Base-by-base conservation (phyloP, 139 green algal species). In the Chlorella vulgaris region DNA sequence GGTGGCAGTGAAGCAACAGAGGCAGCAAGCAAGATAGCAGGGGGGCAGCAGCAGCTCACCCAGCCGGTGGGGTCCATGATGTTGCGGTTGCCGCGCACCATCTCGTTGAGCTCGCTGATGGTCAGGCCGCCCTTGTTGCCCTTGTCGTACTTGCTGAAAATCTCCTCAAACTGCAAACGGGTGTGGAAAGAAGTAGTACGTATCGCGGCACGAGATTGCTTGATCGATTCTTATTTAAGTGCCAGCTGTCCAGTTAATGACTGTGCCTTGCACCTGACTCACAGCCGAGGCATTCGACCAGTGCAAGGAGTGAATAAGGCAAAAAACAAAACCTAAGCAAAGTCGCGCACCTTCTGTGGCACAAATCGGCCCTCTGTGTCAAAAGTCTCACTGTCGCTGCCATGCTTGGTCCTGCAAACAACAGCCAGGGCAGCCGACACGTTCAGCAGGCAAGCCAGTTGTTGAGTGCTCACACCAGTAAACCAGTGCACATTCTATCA, bases 341-440 rank as follows among this genome's bases (percentile, higher is more conserved):
- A 58, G 21, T 29, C 67, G 69, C 90, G 87, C 76, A 92, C 93
- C 79, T 93, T 94, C 69, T 93, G 63, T 33, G 91, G 91, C 69
- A 93, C 85, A 74, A 92, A 95, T 65, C 92, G 89, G 1, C 91
- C 91, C 86, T 94, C 91, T 0, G 87, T 93, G 84, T 95, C 91
- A 80, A 89, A 95, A 31, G 31, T 66, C 62, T 86, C 79, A 19
- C 50, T 84, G 84, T 94, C 91, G 29, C 78, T 89, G 80, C 91
- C 91, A 73, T 94, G 91, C 88, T 94, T 94, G 76, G 71, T 82
- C 5, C 78, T 79, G 86, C 94, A 89, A 39, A 87, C 83, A 38
- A 84, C 90, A 7, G 76, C 29, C 35, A 69, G 81, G 40, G 69
- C n/a, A 8, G 67, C 35, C 2, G 24, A 0, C 24, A 74, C 39